A percentile compares a stretch with the other conserved stretches of the same genome.
These are phyloP conservation scores for Neurospora africana DNA, from an alignment of 495 filamentous ascomycete species.

Conservation along the genomic window DNA sequence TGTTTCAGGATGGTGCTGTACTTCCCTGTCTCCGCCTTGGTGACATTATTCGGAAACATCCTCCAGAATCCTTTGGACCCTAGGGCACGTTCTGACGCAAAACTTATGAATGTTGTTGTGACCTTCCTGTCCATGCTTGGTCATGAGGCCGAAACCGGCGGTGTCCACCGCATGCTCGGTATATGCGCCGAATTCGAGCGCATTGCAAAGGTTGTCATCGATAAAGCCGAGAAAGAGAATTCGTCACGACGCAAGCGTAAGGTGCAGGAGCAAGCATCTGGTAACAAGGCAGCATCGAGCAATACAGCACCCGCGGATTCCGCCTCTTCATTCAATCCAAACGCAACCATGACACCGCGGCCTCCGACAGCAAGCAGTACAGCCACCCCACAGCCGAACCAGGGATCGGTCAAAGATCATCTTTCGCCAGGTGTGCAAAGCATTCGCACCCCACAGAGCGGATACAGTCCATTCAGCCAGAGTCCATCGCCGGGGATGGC, in stretches of 20 bases:
- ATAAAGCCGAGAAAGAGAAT: constrained; percentile 77
- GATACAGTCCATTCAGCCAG: constrained; percentile 24
- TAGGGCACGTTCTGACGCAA: constrained; percentile 76
- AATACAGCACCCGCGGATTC: constrained; percentile 15
- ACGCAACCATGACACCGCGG: constrained; percentile 22
- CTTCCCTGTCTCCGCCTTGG: constrained; percentile 89
- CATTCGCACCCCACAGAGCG: constrained; percentile 23
- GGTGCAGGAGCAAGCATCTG: constrained; percentile 37
- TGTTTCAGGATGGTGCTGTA: constrained; percentile 78
- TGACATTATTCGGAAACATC: constrained; percentile 94
- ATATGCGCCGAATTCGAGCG: constrained; percentile 92
- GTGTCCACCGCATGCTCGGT: constrained; percentile 82
- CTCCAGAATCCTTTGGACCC: constrained; percentile 90
- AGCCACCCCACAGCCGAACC: constrained; percentile 25
- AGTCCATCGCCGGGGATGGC: constrained; percentile 22
- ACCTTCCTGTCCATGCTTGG: constrained; percentile 66
- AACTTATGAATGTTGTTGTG: constrained; percentile 85
- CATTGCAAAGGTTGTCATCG: constrained; percentile 85
- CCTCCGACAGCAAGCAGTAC: constrained; percentile 21
- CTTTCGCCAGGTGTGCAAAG: constrained; percentile 32
- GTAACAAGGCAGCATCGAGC: constrained; percentile 6
- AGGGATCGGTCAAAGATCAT: constrained; percentile 19
- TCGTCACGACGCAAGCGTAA: constrained; percentile 73
- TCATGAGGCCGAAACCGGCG: constrained; percentile 70
- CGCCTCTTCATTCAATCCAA: constrained; percentile 21